These are phyloP conservation scores for Phialophora tarda DNA, from an alignment of 2,329 filamentous ascomycete genomes.

Conservation along the genomic window DNA sequence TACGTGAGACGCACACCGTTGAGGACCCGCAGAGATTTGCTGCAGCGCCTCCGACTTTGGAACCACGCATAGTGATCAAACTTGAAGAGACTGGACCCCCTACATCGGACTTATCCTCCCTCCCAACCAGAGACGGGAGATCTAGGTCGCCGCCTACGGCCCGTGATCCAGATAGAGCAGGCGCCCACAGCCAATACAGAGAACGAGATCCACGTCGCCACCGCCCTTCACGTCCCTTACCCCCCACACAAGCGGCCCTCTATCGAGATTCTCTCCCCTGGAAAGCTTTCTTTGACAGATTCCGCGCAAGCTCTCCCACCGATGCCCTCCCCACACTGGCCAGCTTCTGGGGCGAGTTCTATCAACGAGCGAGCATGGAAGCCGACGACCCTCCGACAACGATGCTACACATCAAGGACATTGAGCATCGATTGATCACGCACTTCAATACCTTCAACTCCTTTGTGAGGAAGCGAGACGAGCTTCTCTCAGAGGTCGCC, in stretches of 20 bases:
- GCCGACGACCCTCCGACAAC: neutral
- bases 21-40: neutral
- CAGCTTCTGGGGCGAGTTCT: constrained; percentile 6
- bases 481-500: neutral
- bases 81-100: neutral
- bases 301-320: neutral
- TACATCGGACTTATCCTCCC: neutral
- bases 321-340: neutral
- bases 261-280: neutral
- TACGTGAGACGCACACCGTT: no score
- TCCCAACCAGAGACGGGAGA: neutral
- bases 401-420: constrained; percentile 3
- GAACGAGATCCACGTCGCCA: neutral
- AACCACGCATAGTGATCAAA: neutral
- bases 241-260: neutral
- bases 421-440: neutral
- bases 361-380: neutral
- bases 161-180: neutral
- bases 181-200: neutral
- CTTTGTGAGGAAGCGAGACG: neutral
- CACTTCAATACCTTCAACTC: neutral
- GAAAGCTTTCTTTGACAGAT: neutral
- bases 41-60: neutral
- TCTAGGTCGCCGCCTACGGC: neutral
- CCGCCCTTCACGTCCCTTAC: neutral